Base-by-base conservation (phyloP, 139 green algal genomes). In the Coelastrella sp. region DNA sequence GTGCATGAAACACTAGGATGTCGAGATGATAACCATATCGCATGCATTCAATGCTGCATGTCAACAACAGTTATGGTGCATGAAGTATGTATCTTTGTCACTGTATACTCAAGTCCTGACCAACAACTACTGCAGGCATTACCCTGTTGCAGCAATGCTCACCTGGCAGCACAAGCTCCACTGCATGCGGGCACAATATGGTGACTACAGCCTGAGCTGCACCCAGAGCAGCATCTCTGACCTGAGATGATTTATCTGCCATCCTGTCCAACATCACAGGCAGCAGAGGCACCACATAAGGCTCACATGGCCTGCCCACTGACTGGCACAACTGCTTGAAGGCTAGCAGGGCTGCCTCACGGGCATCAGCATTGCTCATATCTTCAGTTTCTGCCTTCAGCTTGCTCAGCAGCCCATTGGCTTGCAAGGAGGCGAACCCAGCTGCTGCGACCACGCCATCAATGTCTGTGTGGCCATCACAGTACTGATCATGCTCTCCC, bases 261-360 rank as follows among this genome's bases (percentile, higher is more conserved):
- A 90, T 80, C 25, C 89, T 78, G 34, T 95, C 92, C 71, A 98
- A 80, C 64, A 96, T 82, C 23, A 86, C 57, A 21, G 89, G 77
- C 63, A 98, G 77, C 72, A 93, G 75, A 11, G 89, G 85, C n/a
- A 95, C 87, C 7, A 96, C 72, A 68, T 93, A 95, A 32, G 93
- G 92, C 92, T 97, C 95, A 25, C 85, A 88, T 0, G 85, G 27
- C 5, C 30, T 7, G 57, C 91, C 91, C 6, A 82, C 69, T 15
- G 53, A 50, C 19, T 92, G 83, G 63, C 75, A 86, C 35, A 95
- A 73, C 57, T 89, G 86, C 8, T 85, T 77, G 63, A 89, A 80
- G 4, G 79, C 87, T 5, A 83, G 75, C 48, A 94, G 78, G 13
- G 84, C 90, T 35, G 79, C 87, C 86, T 92, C 86, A 37, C 90